Conservation (phyloP, 2,329 filamentous ascomycete species). For the Dactylonectria estremocensis region DNA sequence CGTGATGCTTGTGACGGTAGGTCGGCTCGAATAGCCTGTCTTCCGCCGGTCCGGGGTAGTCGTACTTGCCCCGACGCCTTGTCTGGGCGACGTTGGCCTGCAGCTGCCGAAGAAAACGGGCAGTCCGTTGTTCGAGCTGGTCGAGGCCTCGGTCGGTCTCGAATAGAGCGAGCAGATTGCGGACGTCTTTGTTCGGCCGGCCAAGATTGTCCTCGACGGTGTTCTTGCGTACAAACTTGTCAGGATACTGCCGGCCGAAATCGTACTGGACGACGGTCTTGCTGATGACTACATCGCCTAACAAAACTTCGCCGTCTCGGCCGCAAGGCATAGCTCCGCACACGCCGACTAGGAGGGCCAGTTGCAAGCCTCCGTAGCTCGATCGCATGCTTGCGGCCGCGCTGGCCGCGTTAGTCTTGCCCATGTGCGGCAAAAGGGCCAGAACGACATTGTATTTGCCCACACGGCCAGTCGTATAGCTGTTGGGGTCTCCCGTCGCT, state of each 20-base stretch:
- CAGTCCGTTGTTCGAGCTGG: neutral
- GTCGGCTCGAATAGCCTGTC: conserved; percentile 51
- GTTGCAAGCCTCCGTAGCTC: conserved; percentile 52
- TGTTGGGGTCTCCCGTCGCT: conserved; percentile 32
- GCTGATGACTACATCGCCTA: conserved; percentile 54
- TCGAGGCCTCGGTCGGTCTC: conserved; percentile 30
- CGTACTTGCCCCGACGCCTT: conserved; percentile 27
- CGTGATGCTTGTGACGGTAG: conserved; percentile 53
- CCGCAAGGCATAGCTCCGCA: conserved; percentile 55
- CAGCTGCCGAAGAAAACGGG: neutral
- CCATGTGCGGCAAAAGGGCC: conserved; percentile 45
- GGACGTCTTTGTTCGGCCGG: conserved; percentile 43
- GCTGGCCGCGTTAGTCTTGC: conserved; percentile 49
- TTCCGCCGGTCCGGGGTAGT: conserved; percentile 45
- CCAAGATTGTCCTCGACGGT: conserved; percentile 45
- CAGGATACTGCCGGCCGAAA: conserved; percentile 44
- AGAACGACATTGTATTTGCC: conserved; percentile 49
- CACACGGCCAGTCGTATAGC: conserved; percentile 45
- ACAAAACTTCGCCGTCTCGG: conserved; percentile 38
- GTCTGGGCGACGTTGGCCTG: neutral
- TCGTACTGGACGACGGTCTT: conserved; percentile 50
- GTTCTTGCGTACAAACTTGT: conserved; percentile 46
- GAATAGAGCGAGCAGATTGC: conserved; percentile 44
- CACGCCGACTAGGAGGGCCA: conserved; percentile 48
- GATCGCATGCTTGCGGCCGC: conserved; percentile 47